Evolutionary conservation across 768 basidiomycete genomes (phyloP), one percentile per base, ranked within the genome.

Genomic region (Kwoniella sp.): DNA sequence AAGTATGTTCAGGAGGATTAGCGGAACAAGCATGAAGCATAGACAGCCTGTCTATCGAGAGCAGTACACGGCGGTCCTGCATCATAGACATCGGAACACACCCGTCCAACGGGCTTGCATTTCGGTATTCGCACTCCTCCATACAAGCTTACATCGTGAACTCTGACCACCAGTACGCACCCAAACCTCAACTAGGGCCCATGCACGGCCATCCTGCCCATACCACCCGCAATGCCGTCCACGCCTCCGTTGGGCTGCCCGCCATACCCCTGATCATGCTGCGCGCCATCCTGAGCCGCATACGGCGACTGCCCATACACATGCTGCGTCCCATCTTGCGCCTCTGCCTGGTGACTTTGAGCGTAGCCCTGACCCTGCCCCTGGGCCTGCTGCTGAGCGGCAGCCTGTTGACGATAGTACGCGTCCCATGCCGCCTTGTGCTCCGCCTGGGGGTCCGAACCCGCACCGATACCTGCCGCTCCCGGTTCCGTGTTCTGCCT

Each of bases 391-490:
- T 62, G 67, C 9, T 69, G 67, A 20, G 41, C 51, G 40, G 74
- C 67, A 6, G 60, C 60, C 1, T 70, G 63, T 41, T 79, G 78
- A 0, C 59, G 41, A 56, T 70, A 70, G 36, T 67, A 70, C 17
- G 65, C 68, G 28, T 70, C 68, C 68, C 68, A 70, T 19, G 65
- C 65, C n/a, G 66, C 53, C 38, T 68, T 59, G 56, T 78, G 76
- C 23, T 65, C 59, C 20, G 69, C 56, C 15, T 66, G 54, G 25
- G 60, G 66, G 29, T 57, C 58, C 27, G 62, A 59, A 15, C 46
- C 56, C 70, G 76, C 32, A 53, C 72, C 57, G 66, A 76, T 11
- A 60, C 75, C 60, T 73, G 79, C 56, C 65, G 73, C 39, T 46
- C 67, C 69, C 39, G 63, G 59, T 70, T 70, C 63, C 62, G 50